Evolutionary conservation across 495 filamentous ascomycete genomes (phyloP).

Genomic region (Penicillium atrosanguineum): DNA sequence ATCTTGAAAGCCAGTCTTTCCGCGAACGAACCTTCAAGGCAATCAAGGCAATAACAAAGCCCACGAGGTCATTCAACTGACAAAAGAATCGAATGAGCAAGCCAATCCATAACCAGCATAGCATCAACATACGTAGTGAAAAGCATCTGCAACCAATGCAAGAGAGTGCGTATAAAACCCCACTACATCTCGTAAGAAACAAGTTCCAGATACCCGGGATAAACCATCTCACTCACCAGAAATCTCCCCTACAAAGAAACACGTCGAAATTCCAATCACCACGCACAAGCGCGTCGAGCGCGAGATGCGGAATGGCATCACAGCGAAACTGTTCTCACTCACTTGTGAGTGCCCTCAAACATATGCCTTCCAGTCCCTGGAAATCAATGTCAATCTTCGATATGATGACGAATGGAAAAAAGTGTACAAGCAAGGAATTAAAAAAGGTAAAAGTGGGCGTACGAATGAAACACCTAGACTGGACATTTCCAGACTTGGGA

Average conservation of each 20-base stretch:
- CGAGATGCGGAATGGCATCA: constrained; percentile 30
- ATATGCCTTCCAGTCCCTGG: no score
- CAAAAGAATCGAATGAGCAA: neutral
- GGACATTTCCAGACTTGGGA: neutral
- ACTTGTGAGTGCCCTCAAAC: no score
- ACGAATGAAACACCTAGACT: neutral
- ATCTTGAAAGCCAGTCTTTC: neutral
- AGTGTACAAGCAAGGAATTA: neutral
- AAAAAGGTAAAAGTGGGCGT: neutral
- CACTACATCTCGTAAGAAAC: constrained; percentile 35
- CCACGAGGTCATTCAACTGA: constrained; percentile 87
- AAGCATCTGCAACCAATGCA: constrained; percentile 86
- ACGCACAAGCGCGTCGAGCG: constrained; percentile 39
- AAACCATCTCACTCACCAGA: constrained; percentile 30
- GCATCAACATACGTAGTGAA: constrained; percentile 72
- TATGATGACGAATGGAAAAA: neutral
- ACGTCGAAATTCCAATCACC: constrained; percentile 50
- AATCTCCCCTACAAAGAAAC: constrained; percentile 52
- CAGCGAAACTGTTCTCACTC: no score
- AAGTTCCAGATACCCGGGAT: no score
- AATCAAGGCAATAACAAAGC: constrained; percentile 79
- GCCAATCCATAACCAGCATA: neutral
- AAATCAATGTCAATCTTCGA: neutral
- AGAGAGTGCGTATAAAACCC: constrained; percentile 82
- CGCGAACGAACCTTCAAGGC: constrained; percentile 62